Percentiles rank a stretch among this genome's conserved stretches.
Conservation (phyloP, 2,329 filamentous ascomycete genomes). For the Cordyceps javanica region DNA sequence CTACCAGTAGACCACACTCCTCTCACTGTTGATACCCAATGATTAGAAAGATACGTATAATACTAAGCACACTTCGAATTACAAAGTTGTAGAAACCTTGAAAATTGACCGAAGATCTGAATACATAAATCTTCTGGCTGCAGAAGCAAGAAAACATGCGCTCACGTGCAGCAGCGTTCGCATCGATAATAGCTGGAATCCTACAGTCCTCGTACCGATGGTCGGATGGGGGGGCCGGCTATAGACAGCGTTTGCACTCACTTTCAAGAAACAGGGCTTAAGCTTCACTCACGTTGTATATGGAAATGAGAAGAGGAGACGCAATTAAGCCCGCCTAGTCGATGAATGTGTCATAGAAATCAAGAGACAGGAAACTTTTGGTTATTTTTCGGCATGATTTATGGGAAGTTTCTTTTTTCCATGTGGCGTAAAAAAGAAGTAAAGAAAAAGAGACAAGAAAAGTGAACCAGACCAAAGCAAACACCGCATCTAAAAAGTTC, state of each 20-base stretch:
- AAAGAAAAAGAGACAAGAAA: conserved; percentile 16
- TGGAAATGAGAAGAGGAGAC: too few relatives aligned
- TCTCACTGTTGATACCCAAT: conserved; percentile 6
- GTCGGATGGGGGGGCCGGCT: too few relatives aligned
- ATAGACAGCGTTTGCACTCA: too few relatives aligned
- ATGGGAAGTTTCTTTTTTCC: conserved; percentile 2
- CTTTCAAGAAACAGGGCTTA: too few relatives aligned
- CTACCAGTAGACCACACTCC: neutral
- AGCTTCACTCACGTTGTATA: too few relatives aligned
- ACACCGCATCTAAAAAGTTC: conserved; percentile 12
- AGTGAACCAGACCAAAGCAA: conserved; percentile 11
- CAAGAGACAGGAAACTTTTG: too few relatives aligned
- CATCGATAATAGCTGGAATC: neutral
- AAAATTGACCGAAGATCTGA: neutral
- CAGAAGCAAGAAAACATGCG: neutral
- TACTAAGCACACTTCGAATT: neutral
- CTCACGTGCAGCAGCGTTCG: neutral
- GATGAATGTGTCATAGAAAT: too few relatives aligned
- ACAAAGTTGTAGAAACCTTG: neutral
- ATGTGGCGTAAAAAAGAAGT: conserved; percentile 12
- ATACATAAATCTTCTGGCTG: too few relatives aligned
- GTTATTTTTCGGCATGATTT: conserved; percentile 3
- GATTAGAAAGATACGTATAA: neutral
- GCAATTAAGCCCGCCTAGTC: too few relatives aligned
- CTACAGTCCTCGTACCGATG: too few relatives aligned